These are phyloP conservation scores for Lasiosphaeria hispida DNA, from an alignment of 495 filamentous ascomycete genomes.

Conservation along the genomic window DNA sequence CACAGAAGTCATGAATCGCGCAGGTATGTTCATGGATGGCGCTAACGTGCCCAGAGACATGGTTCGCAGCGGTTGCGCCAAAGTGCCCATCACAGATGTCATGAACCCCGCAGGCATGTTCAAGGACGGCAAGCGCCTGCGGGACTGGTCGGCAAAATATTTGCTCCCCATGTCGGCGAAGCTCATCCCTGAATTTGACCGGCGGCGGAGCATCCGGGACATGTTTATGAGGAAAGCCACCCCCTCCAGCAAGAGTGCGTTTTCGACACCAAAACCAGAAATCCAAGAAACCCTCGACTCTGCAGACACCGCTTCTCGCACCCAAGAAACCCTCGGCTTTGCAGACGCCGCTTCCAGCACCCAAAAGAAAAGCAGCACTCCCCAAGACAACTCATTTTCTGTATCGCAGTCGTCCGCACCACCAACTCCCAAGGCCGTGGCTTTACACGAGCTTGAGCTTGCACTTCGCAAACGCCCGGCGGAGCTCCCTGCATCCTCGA, in stretches of 20 bases:
- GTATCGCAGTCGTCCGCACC: neutral
- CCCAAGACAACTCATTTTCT: neutral
- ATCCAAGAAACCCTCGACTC: constrained; percentile 18
- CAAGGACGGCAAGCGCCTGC: constrained; percentile 62
- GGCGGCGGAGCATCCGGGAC: constrained; percentile 80
- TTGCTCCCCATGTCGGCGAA: constrained; percentile 73
- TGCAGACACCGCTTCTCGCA: neutral
- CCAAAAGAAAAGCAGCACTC: neutral
- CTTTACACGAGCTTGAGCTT: no score
- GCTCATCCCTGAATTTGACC: constrained; percentile 83
- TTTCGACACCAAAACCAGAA: no score
- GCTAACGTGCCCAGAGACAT: no score
- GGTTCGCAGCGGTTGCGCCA: constrained; percentile 35
- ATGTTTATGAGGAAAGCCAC: constrained; percentile 72
- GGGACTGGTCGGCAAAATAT: constrained; percentile 64
- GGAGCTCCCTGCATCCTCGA: constrained; percentile 17
- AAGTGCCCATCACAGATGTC: constrained; percentile 63
- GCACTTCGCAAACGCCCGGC: constrained; percentile 43
- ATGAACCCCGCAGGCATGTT: constrained; percentile 81
- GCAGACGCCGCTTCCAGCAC: neutral
- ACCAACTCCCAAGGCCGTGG: no score
- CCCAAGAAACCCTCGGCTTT: constrained; percentile 18
- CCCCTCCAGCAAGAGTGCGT: no score
- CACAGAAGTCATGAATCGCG: constrained; percentile 79
- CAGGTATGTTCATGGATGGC: constrained; percentile 73